A percentile compares a stretch with the other conserved stretches of the same genome.
These are phyloP conservation scores for Flaveria brownii DNA, from an alignment of 129 eudicot genomes.

Conservation along the genomic window DNA sequence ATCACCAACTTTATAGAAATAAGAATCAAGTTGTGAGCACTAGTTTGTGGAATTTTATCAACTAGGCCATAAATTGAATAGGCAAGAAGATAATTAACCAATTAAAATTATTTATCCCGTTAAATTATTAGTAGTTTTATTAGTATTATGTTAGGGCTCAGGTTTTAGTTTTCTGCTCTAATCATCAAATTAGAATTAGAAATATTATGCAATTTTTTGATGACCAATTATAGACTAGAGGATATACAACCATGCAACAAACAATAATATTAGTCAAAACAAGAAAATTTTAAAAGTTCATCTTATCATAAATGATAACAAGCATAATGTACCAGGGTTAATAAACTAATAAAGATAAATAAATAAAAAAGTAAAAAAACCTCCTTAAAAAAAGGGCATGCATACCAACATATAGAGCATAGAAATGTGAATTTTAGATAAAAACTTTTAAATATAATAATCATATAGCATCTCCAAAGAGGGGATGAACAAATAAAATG, in stretches of 20 bases:
- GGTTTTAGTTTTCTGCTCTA: not conserved
- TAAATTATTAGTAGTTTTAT: not conserved
- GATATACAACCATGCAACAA: not conserved
- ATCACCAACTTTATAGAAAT: not conserved
- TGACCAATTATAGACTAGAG: not conserved
- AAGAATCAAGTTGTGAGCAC: not conserved
- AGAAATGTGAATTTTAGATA: not conserved
- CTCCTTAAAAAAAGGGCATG: not conserved
- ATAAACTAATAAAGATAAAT: not conserved
- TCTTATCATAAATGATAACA: not conserved
- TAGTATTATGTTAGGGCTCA: not conserved
- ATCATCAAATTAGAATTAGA: not conserved
- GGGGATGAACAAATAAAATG: constrained; percentile 12
- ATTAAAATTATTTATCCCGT: not conserved
- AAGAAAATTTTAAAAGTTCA: not conserved
- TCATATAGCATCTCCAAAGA: constrained; percentile 17
- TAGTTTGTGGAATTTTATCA: not conserved
- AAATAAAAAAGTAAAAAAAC: not conserved
- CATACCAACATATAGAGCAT: not conserved
- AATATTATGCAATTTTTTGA: not conserved
- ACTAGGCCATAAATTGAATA: not conserved
- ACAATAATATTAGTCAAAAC: not conserved
- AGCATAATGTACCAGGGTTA: constrained; percentile 3
- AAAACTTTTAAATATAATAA: not conserved
- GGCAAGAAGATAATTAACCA: not conserved